Evolutionary conservation across 2,329 filamentous ascomycete species (phyloP), one percentile per base, ranked within the genome.

Genomic region (Sporothrix phasma): DNA sequence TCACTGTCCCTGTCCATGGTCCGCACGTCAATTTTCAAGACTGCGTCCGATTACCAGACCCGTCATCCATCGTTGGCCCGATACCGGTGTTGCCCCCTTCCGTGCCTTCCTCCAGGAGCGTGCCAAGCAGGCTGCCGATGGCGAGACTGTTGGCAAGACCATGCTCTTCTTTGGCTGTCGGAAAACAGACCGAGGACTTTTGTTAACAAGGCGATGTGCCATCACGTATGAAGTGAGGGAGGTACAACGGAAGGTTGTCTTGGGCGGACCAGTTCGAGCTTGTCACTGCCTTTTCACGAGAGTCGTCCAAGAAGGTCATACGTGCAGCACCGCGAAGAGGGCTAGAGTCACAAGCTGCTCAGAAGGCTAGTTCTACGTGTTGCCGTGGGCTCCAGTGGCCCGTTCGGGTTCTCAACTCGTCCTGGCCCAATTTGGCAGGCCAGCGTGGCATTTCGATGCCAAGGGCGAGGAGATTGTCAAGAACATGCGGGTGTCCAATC

Each of bases 301-400:
- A 97, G 66, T 81, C 84, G 0, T 75, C 86, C 49, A 83, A 94
- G 76, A 99, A 99, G 79, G 90, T 99, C 43, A n/a, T 99, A 99
- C 73, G 94, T 99, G 24, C 94, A 99, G 78, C 92, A 99, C 77
- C 84, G 89, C 65, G 84, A 89, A 71, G 86, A 96, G 71, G 83
- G 99, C 77, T 93, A 96, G 71, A 83, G 99, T 77, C 93, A 96
- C 77, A 87, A 93, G 68, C 84, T 99, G 0, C 81, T 99, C 81
- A 92, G 76, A 89, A 92, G 75, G 94, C 91, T 97, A 94, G 77
- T 92, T 99, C 75, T 99, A 99, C 75, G 93, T 99, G 65, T 99
- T 78, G 94, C 99, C 74, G 95, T 95, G 0, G 90, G 94, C 64
- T 92, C 96, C 79, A 97, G n/a, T 97, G 92, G 92, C 92, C 54